Evolutionary conservation across 495 filamentous ascomycete species (phyloP), one percentile per base, ranked within the genome.

Genomic region (Achaetomiella virescens): DNA sequence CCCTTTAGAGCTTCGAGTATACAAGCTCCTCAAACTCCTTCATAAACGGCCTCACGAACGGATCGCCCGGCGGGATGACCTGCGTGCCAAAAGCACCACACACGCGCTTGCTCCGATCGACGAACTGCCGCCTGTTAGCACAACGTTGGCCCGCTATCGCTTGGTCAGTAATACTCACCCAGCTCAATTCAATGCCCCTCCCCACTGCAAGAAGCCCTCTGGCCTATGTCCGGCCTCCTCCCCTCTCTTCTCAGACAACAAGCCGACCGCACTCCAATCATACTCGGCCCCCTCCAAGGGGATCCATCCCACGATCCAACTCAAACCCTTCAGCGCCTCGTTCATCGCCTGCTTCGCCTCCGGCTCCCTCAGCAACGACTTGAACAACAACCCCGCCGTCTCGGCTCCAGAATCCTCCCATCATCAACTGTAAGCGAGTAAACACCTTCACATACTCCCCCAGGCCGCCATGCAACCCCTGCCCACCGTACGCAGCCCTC

Each of bases 201-300:
- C 65, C 70, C 72, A 74, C 58, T 66, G 62, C 51, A 73, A 7
- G 24, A 66, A 66, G 41, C 67, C 69, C 18, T 48, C 62, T 25
- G 52, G 65, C 48, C 70, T 58, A 21, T 66, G 48, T 47, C 20
- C 51, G 6, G 64, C 61, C 4, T 42, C 22, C 31, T 60, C 54
- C n/a, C 52, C 66, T 15, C 54, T 54, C 43, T 31, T 24, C 14
- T 9, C 18, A 12, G 66, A 52, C 36, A 74, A 45, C 54, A 73
- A 22, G 8, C 72, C 72, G 18, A 62, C 68, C 17, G 63, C 44
- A 9, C 68, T 62, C 54, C 64, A 67, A 37, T 70, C 70, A 22
- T 71, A 72, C 41, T 70, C 67, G n/a, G 51, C 48, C 7, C 52
- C 50, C 4, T 44, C 43, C 22, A 10, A 17, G 2, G 66, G 66